A percentile compares a stretch with the other conserved stretches of the same genome.
phyloP scores from a whole-genome alignment of 495 filamentous ascomycete genomes.

The Penicillium lividum region DNA sequence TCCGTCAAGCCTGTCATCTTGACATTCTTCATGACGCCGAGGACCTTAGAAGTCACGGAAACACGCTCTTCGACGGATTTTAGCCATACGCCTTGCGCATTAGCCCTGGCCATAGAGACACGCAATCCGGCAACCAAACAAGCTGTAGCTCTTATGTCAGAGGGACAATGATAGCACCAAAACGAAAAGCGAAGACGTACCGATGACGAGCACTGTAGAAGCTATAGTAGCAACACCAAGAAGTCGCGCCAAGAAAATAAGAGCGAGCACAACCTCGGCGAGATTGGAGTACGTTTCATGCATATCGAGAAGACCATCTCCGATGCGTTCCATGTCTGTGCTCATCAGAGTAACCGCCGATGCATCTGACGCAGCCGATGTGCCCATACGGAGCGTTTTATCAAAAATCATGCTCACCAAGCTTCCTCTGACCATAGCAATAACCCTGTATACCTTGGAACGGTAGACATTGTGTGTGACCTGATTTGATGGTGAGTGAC shows the following conservation, averaged over 20 bases:
- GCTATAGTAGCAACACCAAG: slow-evolving; percentile 45
- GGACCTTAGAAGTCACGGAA: slow-evolving; percentile 47
- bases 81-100: slow-evolving; percentile 45
- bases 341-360: slow-evolving; percentile 59
- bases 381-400: slow-evolving; percentile 39
- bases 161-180: neutral
- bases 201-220: slow-evolving; percentile 48
- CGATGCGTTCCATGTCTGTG: slow-evolving; percentile 54
- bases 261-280: slow-evolving; percentile 55
- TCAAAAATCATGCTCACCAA: slow-evolving; percentile 53
- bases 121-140: slow-evolving; percentile 25
- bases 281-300: slow-evolving; percentile 53
- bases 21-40: slow-evolving; percentile 57
- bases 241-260: slow-evolving; percentile 51
- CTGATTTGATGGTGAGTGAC: slow-evolving; percentile 7
- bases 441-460: slow-evolving; percentile 49
- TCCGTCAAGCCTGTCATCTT: slow-evolving; percentile 60
- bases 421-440: slow-evolving; percentile 55
- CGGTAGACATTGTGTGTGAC: slow-evolving; percentile 47
- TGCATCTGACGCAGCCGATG: slow-evolving; percentile 43
- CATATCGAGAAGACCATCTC: slow-evolving; percentile 33
- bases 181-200: slow-evolving; percentile 31
- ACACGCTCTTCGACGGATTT: slow-evolving; percentile 54
- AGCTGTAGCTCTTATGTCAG: slow-evolving; percentile 15
- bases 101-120: slow-evolving; percentile 19